Evolutionary conservation across 176 grass and related monocot species (phyloP).

Genomic region (Calamus simplicifolius): DNA sequence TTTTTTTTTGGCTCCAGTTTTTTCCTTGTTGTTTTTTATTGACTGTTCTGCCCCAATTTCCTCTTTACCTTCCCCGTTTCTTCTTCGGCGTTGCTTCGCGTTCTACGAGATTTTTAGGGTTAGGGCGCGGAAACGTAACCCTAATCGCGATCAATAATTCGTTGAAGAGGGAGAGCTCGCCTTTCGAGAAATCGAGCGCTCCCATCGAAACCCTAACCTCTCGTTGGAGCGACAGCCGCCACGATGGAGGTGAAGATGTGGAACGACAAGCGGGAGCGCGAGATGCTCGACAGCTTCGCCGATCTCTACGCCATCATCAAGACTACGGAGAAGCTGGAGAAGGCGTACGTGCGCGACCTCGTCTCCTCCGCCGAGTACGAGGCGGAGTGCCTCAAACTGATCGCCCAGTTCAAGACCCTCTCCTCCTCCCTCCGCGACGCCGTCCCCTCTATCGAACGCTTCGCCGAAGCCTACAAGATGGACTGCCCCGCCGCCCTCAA

Average conservation of each 20-base stretch:
- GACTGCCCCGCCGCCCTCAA: conserved; percentile 83
- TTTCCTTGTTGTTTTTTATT: too few species aligned
- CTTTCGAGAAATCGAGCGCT: too few species aligned
- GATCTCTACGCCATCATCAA: conserved; percentile 95
- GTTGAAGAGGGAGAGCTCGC: too few species aligned
- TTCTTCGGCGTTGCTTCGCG: too few species aligned
- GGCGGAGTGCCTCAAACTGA: conserved; percentile 94
- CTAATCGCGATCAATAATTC: too few species aligned
- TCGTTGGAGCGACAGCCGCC: not conserved
- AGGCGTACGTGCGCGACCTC: conserved; percentile 94
- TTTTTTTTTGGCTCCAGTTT: too few species aligned
- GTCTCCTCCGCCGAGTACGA: conserved; percentile 85
- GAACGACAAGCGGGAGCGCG: conserved; percentile 87
- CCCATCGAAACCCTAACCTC: too few species aligned
- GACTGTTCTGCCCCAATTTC: too few species aligned
- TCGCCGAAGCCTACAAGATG: conserved; percentile 77
- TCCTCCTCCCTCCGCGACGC: conserved; percentile 62
- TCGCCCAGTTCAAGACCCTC: conserved; percentile 87
- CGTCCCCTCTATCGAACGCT: conserved; percentile 62
- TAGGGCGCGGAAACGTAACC: too few species aligned
- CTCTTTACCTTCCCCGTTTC: too few species aligned
- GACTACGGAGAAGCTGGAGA: conserved; percentile 92
- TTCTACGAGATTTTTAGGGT: too few species aligned
- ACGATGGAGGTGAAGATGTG: conserved; percentile 81
- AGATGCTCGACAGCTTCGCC: conserved; percentile 84